Conservation (phyloP, 2,329 filamentous ascomycete genomes). For the Stagonosporopsis vannaccii region DNA sequence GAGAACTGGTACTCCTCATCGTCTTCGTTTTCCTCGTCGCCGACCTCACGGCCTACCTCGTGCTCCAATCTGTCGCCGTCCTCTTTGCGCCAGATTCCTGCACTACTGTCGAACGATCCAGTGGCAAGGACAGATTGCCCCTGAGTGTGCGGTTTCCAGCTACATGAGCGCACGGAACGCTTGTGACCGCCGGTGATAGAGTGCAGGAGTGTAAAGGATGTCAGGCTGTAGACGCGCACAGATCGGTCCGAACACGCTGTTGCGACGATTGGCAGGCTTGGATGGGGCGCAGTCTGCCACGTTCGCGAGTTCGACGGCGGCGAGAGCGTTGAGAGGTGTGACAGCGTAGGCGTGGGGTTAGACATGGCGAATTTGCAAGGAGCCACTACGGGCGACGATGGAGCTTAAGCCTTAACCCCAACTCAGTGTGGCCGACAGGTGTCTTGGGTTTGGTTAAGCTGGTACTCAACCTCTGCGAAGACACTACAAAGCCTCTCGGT, state of each 20-base stretch:
- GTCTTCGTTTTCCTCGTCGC: constrained; percentile 61
- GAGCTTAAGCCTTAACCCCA: too few species aligned
- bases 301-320: constrained; percentile 68
- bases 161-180: constrained; percentile 81
- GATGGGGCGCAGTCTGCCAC: constrained; percentile 87
- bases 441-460: too few species aligned
- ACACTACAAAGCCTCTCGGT: too few species aligned
- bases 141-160: constrained; percentile 79
- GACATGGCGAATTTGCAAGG: constrained; percentile 27
- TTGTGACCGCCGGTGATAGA: constrained; percentile 87
- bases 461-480: too few species aligned
- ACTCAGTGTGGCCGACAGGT: too few species aligned
- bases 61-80: constrained; percentile 62
- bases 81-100: constrained; percentile 73
- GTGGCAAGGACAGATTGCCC: constrained; percentile 80
- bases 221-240: constrained; percentile 88
- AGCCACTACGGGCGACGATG: constrained; percentile 6
- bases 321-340: constrained; percentile 59
- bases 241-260: constrained; percentile 87
- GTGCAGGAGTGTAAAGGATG: constrained; percentile 79
- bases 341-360: constrained; percentile 37
- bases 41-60: constrained; percentile 45
- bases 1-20: constrained; percentile 92
- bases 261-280: constrained; percentile 84
- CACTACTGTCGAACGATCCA: constrained; percentile 91